A percentile compares a stretch with the other conserved stretches of the same genome.
Evolutionary conservation across 805 yeast species (phyloP).

Genomic region (Candida golubevii): DNA sequence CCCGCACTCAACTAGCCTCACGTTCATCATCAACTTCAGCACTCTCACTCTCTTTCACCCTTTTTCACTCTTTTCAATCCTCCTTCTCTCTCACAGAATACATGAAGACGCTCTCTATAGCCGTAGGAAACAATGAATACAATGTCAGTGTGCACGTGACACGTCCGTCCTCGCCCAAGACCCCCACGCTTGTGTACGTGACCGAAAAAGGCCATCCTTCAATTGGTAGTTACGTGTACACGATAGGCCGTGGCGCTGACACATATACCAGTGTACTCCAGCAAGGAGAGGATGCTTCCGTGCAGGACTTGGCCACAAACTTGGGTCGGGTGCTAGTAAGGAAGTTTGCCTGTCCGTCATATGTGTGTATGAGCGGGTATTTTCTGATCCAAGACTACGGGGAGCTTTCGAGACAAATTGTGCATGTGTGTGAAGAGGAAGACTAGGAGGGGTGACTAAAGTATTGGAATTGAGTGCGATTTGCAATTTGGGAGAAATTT

Average conservation of each 20-base stretch:
- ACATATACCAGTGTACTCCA: constrained; percentile 41
- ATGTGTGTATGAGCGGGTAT: constrained; percentile 42
- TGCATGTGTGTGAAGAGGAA: constrained; percentile 5
- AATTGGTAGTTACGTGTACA: constrained; percentile 44
- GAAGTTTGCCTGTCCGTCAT: constrained; percentile 40
- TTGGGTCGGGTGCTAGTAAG: constrained; percentile 39
- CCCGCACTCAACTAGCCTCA: too few species aligned
- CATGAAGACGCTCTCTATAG: constrained; percentile 11
- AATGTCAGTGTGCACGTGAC: constrained; percentile 10
- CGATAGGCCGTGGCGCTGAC: constrained; percentile 28
- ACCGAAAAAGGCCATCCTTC: constrained; percentile 22
- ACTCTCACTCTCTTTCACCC: too few species aligned
- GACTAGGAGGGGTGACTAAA: too few species aligned
- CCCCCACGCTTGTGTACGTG: constrained; percentile 29
- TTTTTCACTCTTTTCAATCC: not conserved
- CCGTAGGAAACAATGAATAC: constrained; percentile 14
- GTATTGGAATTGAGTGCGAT: too few species aligned
- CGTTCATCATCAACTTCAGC: too few species aligned
- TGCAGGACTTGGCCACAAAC: constrained; percentile 42
- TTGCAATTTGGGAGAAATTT: too few species aligned
- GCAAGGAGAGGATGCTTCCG: constrained; percentile 36
- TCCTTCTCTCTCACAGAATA: not conserved
- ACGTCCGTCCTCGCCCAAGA: constrained; percentile 7
- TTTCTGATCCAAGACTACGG: constrained; percentile 19
- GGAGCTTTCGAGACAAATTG: constrained; percentile 12